A percentile compares a stretch with the other conserved stretches of the same genome.
Conservation (phyloP, 129 eudicot genomes). For the Lactuca sativa region DNA sequence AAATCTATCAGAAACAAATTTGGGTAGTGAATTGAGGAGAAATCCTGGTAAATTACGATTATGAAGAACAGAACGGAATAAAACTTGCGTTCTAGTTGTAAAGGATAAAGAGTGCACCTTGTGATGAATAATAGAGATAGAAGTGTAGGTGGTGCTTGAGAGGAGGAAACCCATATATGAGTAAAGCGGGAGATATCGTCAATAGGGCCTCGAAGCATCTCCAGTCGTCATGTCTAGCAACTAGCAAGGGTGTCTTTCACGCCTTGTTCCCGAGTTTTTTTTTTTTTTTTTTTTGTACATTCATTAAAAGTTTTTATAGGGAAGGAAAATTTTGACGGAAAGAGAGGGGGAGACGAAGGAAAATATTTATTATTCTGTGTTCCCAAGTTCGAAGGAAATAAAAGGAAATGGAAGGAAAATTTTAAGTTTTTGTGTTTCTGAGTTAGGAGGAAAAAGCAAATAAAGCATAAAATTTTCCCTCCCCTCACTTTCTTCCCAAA, state of each 20-base stretch:
- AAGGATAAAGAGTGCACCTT: slow-evolving; percentile 20
- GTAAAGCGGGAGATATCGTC: slow-evolving; percentile 22
- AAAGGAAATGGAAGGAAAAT: too few relatives aligned
- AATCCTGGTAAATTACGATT: not conserved
- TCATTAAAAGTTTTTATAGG: too few relatives aligned
- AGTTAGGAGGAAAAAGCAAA: too few relatives aligned
- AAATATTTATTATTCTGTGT: too few relatives aligned
- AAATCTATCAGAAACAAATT: not conserved
- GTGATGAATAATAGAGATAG: slow-evolving; percentile 24
- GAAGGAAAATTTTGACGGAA: too few relatives aligned
- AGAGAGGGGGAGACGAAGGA: too few relatives aligned
- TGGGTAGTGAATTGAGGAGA: slow-evolving; percentile 3
- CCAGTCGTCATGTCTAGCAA: not conserved
- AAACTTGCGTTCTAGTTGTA: not conserved
- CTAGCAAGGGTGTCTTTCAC: not conserved
- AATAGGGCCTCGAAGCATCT: slow-evolving; percentile 8
- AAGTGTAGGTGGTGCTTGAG: slow-evolving; percentile 21
- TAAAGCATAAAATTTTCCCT: too few relatives aligned
- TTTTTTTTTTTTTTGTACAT: too few relatives aligned
- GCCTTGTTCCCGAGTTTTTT: too few relatives aligned
- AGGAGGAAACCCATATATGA: slow-evolving; percentile 26
- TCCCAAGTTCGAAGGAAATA: too few relatives aligned
- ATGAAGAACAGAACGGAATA: not conserved
- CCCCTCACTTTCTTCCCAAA: too few relatives aligned
- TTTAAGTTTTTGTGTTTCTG: too few relatives aligned